A percentile compares a stretch with the other conserved stretches of the same genome.
These are phyloP conservation scores for Apiosordaria backusii DNA, from an alignment of 495 filamentous ascomycete genomes.

Conservation along the genomic window DNA sequence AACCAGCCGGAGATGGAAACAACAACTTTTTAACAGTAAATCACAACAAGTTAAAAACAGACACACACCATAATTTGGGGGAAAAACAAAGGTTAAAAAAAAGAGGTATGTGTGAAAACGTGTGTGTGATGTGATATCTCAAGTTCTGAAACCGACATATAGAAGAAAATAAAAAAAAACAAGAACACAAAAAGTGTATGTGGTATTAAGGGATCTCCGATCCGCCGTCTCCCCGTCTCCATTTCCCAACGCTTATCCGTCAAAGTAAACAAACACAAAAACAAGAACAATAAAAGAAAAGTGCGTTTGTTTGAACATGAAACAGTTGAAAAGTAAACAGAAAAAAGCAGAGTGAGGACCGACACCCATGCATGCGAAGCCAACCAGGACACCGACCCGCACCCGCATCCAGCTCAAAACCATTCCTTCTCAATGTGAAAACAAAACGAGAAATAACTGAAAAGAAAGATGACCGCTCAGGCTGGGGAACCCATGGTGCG, in stretches of 20 bases:
- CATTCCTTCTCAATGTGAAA: constrained; percentile 12
- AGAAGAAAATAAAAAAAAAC: constrained; percentile 2
- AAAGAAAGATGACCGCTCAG: neutral
- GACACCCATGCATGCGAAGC: constrained; percentile 28
- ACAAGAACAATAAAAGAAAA: constrained; percentile 2
- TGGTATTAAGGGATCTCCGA: constrained; percentile 5
- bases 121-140: neutral
- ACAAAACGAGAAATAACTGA: neutral
- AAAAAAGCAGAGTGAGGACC: constrained; percentile 10
- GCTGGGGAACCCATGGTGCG: neutral
- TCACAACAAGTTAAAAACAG: neutral
- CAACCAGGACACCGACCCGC: constrained; percentile 21
- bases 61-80: neutral
- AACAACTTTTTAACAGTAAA: neutral
- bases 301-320: neutral
- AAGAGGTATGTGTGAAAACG: neutral
- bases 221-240: neutral
- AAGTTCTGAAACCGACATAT: neutral
- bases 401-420: constrained; percentile 25
- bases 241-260: neutral
- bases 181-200: neutral
- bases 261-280: neutral
- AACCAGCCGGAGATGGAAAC: neutral
- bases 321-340: neutral
- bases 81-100: neutral